These are phyloP conservation scores for Metschnikowia hibisci DNA, from an alignment of 805 yeast species.

Conservation along the genomic window DNA sequence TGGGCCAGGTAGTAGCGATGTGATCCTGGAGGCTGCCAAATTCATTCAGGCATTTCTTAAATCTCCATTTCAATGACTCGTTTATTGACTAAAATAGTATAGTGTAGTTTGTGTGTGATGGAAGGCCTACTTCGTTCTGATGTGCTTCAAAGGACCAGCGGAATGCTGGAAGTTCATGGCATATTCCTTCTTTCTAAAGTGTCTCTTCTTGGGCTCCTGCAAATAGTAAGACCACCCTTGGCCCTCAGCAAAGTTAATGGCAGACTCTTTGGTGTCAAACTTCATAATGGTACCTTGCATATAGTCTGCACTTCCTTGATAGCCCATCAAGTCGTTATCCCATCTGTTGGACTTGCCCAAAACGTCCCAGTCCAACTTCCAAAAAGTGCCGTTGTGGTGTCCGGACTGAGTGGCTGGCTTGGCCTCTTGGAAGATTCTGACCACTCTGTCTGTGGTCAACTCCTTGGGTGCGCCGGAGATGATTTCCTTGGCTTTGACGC, in stretches of 20 bases:
- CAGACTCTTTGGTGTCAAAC: constrained; percentile 72
- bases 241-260: constrained; percentile 71
- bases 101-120: neutral
- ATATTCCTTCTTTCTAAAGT: constrained; percentile 71
- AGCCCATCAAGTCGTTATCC: constrained; percentile 88
- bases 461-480: constrained; percentile 78
- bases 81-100: constrained; percentile 2
- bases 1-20: too few relatives aligned
- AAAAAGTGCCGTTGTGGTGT: constrained; percentile 45
- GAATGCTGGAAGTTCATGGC: constrained; percentile 68
- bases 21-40: too few relatives aligned
- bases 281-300: constrained; percentile 77
- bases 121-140: constrained; percentile 62
- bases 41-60: too few relatives aligned
- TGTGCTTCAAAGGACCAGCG: constrained; percentile 68
- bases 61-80: neutral
- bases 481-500: constrained; percentile 46
- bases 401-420: constrained; percentile 84
- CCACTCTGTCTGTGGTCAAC: constrained; percentile 57
- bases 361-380: constrained; percentile 86
- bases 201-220: constrained; percentile 75
- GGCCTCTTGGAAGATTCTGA: constrained; percentile 71
- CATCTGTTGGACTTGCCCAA: constrained; percentile 73
- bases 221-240: constrained; percentile 85
- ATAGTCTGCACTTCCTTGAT: constrained; percentile 73